A percentile compares a stretch with the other conserved stretches of the same genome.
Evolutionary conservation across 2,329 filamentous ascomycete genomes (phyloP).

Genomic region (Penicillium sp.): DNA sequence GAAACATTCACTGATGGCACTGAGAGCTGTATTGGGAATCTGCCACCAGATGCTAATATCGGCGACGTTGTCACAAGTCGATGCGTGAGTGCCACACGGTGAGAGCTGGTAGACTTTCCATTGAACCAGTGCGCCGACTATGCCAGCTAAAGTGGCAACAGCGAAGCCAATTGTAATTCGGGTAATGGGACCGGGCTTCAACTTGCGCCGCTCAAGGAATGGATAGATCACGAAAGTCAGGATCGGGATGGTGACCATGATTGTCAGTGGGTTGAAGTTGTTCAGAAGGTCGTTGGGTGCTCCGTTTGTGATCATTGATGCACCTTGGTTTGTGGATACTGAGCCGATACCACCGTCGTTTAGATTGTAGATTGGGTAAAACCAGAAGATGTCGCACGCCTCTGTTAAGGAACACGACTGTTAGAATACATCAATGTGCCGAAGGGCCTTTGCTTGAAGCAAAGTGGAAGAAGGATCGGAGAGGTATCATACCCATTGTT

Average conservation of each 20-base stretch:
- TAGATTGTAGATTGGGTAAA: slow-evolving; percentile 39
- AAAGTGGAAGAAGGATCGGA: neutral
- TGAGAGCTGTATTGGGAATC: slow-evolving; percentile 40
- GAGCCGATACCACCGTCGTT: slow-evolving; percentile 53
- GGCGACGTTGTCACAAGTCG: slow-evolving; percentile 40
- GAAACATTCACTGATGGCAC: slow-evolving; percentile 43
- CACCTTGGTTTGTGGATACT: slow-evolving; percentile 50
- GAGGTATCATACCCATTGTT: slow-evolving; percentile 21
- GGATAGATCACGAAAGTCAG: slow-evolving; percentile 53
- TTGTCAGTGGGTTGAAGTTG: slow-evolving; percentile 54
- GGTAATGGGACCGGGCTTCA: neutral
- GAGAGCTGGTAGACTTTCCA: slow-evolving; percentile 46
- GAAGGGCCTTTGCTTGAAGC: neutral
- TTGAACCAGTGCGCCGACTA: neutral
- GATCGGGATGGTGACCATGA: slow-evolving; percentile 49
- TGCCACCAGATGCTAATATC: slow-evolving; percentile 48
- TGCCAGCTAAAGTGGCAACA: neutral
- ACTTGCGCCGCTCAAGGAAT: neutral
- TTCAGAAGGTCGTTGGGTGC: slow-evolving; percentile 35
- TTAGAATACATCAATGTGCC: neutral
- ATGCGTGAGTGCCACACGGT: slow-evolving; percentile 47
- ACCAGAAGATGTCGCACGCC: slow-evolving; percentile 41
- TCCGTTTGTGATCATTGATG: slow-evolving; percentile 51
- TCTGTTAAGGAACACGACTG: neutral
- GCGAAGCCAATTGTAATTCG: neutral